A percentile compares a stretch with the other conserved stretches of the same genome.
phyloP scores from a whole-genome alignment of 257 asterid species.

The Catharanthus roseus region DNA sequence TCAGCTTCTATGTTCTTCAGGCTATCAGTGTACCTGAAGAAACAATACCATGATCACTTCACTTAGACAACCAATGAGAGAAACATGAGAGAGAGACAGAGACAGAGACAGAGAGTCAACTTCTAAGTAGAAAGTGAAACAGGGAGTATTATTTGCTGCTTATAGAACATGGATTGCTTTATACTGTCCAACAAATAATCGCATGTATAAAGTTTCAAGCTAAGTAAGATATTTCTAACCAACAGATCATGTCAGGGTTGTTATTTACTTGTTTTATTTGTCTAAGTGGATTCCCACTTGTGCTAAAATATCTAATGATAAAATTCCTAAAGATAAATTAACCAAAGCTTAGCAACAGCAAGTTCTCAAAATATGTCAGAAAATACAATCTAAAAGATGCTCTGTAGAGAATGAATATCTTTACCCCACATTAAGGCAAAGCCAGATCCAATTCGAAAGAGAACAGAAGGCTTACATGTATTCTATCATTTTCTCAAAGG shows the following conservation, averaged over 20 bases:
- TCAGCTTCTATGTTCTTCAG: constrained; percentile 58
- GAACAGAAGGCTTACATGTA: constrained; percentile 54
- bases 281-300: not conserved
- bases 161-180: not conserved
- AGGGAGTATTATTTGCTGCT: not conserved
- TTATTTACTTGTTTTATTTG: not conserved
- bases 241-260: not conserved
- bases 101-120: constrained; percentile 2
- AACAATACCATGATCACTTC: constrained; percentile 17
- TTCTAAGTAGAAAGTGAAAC: not conserved
- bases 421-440: not conserved
- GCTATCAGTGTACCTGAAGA: constrained; percentile 81
- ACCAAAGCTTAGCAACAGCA: not conserved
- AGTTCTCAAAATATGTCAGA: not conserved
- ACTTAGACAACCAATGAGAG: too few species aligned
- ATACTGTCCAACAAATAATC: not conserved
- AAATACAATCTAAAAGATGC: not conserved
- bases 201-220: not conserved
- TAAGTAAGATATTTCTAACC: not conserved
- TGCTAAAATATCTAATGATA: not conserved
- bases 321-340: not conserved
- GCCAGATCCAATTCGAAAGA: not conserved
- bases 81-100: constrained; percentile 11
- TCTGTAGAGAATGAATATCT: not conserved
- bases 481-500: constrained; percentile 84